Percentiles rank a stretch among this genome's conserved stretches.
Evolutionary conservation across 345 rosid species (phyloP).

Genomic region (Eucalyptus melliodora): DNA sequence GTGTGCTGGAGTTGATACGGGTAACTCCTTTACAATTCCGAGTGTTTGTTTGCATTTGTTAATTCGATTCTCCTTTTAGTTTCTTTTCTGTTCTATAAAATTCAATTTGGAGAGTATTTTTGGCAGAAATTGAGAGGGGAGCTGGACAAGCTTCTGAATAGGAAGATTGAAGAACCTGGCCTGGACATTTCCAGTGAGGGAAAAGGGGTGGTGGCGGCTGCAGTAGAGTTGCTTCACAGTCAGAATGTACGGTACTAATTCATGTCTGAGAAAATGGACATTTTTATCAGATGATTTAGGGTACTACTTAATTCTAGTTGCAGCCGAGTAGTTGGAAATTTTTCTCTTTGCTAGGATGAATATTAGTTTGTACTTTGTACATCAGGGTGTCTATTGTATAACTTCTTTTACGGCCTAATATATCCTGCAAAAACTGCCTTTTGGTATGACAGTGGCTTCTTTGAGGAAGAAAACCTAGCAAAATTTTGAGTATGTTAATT

Average conservation of each 20-base stretch:
- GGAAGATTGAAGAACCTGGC: constrained; percentile 84
- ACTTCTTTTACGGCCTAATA: background rate
- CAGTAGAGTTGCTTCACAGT: constrained; percentile 65
- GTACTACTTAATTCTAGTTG: background rate
- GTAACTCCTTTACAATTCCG: constrained; percentile 9
- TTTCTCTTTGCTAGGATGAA: background rate
- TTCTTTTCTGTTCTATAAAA: background rate
- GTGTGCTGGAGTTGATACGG: constrained; percentile 63
- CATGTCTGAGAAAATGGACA: background rate
- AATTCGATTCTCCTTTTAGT: background rate
- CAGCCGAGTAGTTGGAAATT: background rate
- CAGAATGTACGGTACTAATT: constrained; percentile 11
- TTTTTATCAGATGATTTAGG: background rate
- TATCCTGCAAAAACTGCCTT: background rate
- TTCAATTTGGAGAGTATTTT: background rate
- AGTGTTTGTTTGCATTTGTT: background rate
- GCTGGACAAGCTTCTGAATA: constrained; percentile 66
- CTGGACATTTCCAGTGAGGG: constrained; percentile 70
- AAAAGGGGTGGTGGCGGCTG: constrained; percentile 83
- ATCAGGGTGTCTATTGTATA: background rate
- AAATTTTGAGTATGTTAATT: background rate
- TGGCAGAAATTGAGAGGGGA: constrained; percentile 68
- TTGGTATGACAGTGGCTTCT: background rate
- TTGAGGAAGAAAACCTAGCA: background rate
- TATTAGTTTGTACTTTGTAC: background rate